These are phyloP conservation scores for Musa itinerans DNA, from an alignment of 176 grass and related monocot species.

Conservation along the genomic window DNA sequence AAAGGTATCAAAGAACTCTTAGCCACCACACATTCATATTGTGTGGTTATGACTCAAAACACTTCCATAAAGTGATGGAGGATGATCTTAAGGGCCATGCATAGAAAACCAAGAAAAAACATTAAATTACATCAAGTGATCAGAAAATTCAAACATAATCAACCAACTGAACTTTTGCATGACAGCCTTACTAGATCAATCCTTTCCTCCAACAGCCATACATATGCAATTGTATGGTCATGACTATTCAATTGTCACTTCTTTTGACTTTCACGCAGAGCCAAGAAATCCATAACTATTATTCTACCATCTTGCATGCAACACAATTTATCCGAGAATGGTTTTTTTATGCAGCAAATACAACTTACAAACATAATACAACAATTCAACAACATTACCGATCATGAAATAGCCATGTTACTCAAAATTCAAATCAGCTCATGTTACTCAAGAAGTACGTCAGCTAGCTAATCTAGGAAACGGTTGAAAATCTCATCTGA, in stretches of 20 bases:
- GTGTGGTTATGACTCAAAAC: neutral
- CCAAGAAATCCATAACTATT: too few species aligned
- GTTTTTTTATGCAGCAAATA: neutral
- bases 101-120: neutral
- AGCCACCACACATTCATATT: neutral
- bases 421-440: neutral
- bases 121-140: neutral
- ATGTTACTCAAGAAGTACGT: too few species aligned
- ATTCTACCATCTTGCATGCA: neutral
- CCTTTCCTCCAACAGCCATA: too few species aligned
- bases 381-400: neutral
- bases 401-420: neutral
- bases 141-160: neutral
- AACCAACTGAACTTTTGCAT: neutral
- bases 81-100: neutral
- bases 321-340: neutral
- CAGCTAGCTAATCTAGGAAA: neutral
- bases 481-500: neutral
- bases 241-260: too few species aligned
- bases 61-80: neutral
- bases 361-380: neutral
- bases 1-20: neutral
- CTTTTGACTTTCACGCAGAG: too few species aligned
- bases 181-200: neutral
- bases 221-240: too few species aligned